phyloP scores from a whole-genome alignment of 164 flowering plant species.

The Sextonia rubra region DNA sequence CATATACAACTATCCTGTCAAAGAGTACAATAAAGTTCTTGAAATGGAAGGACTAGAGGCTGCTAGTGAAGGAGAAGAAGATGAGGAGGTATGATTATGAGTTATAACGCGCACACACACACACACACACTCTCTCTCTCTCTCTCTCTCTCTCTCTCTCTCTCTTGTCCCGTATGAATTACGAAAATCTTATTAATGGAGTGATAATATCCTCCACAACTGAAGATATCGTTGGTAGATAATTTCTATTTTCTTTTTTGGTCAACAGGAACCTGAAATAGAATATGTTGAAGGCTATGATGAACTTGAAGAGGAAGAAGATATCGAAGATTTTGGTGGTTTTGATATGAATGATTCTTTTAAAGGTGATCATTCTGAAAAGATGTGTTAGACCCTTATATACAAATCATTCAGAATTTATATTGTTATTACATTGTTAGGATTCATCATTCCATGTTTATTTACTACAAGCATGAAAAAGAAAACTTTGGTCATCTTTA shows the following conservation, averaged over 20 bases:
- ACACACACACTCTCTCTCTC: too few relatives aligned
- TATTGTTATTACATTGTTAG: neutral
- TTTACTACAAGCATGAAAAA: neutral
- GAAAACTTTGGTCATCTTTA: neutral
- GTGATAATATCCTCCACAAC: neutral
- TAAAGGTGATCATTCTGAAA: slow-evolving; percentile 29
- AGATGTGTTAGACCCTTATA: neutral
- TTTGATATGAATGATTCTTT: slow-evolving; percentile 24
- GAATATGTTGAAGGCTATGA: slow-evolving; percentile 88
- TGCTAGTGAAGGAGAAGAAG: slow-evolving; percentile 18
- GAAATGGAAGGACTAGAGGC: slow-evolving; percentile 31
- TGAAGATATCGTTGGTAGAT: neutral
- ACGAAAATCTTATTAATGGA: neutral
- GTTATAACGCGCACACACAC: too few relatives aligned
- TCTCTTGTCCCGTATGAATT: neutral
- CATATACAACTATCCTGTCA: slow-evolving; percentile 58
- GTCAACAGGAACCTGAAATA: slow-evolving; percentile 50
- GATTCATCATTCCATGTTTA: neutral
- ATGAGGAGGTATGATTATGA: slow-evolving; percentile 39
- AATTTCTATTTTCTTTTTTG: neutral
- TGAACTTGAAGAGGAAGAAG: slow-evolving; percentile 85
- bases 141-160: too few relatives aligned
- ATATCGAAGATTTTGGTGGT: slow-evolving; percentile 84
- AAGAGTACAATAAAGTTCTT: slow-evolving; percentile 44
- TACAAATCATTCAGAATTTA: neutral